phyloP scores from a whole-genome alignment of 345 rosid genomes.

The Cardamine chenopodiifolia region DNA sequence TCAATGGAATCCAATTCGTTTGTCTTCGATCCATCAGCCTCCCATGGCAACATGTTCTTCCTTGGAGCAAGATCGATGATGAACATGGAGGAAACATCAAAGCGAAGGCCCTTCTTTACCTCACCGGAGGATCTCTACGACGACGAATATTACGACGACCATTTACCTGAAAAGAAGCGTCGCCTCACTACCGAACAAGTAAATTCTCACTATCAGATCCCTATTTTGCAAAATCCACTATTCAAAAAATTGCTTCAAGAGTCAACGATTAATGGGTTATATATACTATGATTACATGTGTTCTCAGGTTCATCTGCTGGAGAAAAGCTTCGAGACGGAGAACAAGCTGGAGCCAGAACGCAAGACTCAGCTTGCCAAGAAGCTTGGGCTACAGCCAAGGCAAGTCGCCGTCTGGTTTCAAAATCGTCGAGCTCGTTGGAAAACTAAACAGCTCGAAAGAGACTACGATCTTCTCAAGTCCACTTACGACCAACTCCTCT shows the following conservation, averaged over 20 bases:
- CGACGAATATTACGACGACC: conserved; percentile 80
- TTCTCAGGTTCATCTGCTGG: conserved; percentile 75
- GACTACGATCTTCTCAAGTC: conserved; percentile 83
- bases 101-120: conserved; percentile 71
- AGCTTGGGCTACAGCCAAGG: conserved; percentile 85
- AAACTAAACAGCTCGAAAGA: conserved; percentile 87
- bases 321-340: conserved; percentile 93
- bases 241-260: background rate
- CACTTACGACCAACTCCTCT: conserved; percentile 70
- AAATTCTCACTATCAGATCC: background rate
- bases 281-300: too few relatives aligned
- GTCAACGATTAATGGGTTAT: background rate
- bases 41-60: conserved; percentile 66
- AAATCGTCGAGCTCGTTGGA: conserved; percentile 96
- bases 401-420: conserved; percentile 99
- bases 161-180: conserved; percentile 80
- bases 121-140: conserved; percentile 70
- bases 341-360: conserved; percentile 96
- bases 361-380: conserved; percentile 80
- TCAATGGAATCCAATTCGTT: conserved; percentile 71
- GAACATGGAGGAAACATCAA: conserved; percentile 66
- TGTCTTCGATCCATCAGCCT: conserved; percentile 60
- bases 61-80: conserved; percentile 61
- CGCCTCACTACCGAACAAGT: conserved; percentile 85
- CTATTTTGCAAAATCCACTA: too few relatives aligned